A percentile compares a stretch with the other conserved stretches of the same genome.
These are phyloP conservation scores for Neurospora sp. DNA, from an alignment of 495 filamentous ascomycete genomes.

Conservation along the genomic window DNA sequence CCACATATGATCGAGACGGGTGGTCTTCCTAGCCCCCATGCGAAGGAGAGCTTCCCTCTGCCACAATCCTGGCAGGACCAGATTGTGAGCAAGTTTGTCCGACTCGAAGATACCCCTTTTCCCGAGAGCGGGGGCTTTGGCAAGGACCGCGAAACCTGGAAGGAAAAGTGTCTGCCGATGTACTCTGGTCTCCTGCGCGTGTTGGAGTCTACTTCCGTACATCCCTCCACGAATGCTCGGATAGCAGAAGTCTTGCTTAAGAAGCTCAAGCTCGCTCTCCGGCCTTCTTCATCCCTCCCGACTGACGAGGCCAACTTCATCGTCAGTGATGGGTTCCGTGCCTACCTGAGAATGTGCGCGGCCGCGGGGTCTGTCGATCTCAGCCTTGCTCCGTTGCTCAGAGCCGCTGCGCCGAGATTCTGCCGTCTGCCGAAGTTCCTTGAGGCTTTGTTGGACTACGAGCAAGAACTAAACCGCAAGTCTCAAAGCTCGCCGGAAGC, in stretches of 20 bases:
- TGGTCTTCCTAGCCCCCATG: slow-evolving; percentile 33
- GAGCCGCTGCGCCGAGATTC: slow-evolving; percentile 49
- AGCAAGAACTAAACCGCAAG: slow-evolving; percentile 37
- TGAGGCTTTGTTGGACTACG: slow-evolving; percentile 51
- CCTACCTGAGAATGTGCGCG: slow-evolving; percentile 42
- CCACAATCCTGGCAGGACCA: slow-evolving; percentile 61
- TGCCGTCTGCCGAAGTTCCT: slow-evolving; percentile 55
- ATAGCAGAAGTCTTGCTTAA: slow-evolving; percentile 45
- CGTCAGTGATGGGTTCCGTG: slow-evolving; percentile 44
- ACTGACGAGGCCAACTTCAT: slow-evolving; percentile 50
- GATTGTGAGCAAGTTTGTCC: slow-evolving; percentile 54
- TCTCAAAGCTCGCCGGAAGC: slow-evolving; percentile 15
- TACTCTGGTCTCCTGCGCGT: slow-evolving; percentile 44
- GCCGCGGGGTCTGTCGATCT: slow-evolving; percentile 38
- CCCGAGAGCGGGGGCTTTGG: slow-evolving; percentile 43
- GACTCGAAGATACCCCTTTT: slow-evolving; percentile 43
- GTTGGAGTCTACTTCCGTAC: slow-evolving; percentile 36
- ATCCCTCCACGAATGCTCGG: slow-evolving; percentile 42
- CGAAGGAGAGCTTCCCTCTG: slow-evolving; percentile 47
- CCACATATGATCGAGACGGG: slow-evolving; percentile 54
- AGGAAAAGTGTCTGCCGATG: slow-evolving; percentile 44
- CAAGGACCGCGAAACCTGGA: slow-evolving; percentile 43
- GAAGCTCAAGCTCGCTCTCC: slow-evolving; percentile 47
- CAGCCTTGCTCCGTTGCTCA: slow-evolving; percentile 46
- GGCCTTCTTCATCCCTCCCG: slow-evolving; percentile 41